Evolutionary conservation across 495 filamentous ascomycete genomes (phyloP), one percentile per base, ranked within the genome.

Genomic region (Penicillium cataractarum): DNA sequence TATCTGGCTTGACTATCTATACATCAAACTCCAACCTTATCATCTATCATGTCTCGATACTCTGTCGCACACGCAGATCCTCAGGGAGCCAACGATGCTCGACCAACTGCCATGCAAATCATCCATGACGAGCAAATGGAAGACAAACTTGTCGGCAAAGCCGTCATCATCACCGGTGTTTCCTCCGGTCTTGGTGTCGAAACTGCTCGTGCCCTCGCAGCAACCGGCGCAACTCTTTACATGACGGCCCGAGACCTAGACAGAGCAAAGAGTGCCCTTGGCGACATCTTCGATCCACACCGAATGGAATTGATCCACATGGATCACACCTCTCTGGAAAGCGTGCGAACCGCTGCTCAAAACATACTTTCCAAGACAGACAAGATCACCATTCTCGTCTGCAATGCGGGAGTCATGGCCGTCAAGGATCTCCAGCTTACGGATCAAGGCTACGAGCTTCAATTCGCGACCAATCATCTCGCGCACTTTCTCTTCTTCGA

Each of bases 181-280:
- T 78, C 80, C n/a, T 77, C 79, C 0, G 84, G 85, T 7, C 81
- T 87, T 46, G 85, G 84, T 7, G 72, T 84, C 60, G 80, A 85
- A 63, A 85, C 80, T 0, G 80, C 76, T 9, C 71, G 74, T 24
- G 81, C 83, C 0, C 64, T 87, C 1, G 67, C 65, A 50, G 63
- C 77, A 15, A 85, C 84, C 0, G 83, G 83, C 6, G 83, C 82
- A 7, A 77, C 74, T 17, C 55, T 87, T 0, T 83, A 72, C 66
- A 64, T 82, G 15, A 76, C 77, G 3, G 82, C 67, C 4, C 71
- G 84, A 5, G 65, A 84, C 61, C 35, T 74, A 12, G 53, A 69
- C 12, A 82, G 78, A 57, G 80, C 69, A 7, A 61, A 73, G 44
- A 58, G 26, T 21, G 76, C 68, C 13, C 71, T 79, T 2, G 65